Percentiles rank a stretch among this genome's conserved stretches.
These are phyloP conservation scores for Ceratocystis ficicola DNA, from an alignment of 2,329 filamentous ascomycete species.

Conservation along the genomic window DNA sequence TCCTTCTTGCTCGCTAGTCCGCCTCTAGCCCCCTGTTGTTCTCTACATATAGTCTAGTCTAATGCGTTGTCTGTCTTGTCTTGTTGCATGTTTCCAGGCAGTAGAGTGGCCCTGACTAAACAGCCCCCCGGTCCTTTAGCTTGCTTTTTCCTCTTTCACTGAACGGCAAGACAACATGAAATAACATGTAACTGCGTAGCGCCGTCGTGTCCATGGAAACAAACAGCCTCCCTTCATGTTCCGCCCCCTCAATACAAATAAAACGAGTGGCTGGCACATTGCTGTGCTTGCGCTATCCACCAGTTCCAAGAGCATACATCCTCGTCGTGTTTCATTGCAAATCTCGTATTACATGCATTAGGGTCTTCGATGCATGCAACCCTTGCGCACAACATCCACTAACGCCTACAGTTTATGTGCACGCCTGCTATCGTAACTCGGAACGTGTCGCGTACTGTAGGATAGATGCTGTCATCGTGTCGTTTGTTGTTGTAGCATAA, in stretches of 20 bases:
- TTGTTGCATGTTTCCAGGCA: neutral
- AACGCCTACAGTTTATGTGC: neutral
- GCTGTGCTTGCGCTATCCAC: neutral
- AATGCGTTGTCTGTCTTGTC: neutral
- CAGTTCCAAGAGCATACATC: neutral
- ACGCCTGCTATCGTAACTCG: neutral
- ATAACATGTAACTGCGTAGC: neutral
- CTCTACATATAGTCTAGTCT: neutral
- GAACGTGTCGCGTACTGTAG: neutral
- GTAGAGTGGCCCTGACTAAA: neutral
- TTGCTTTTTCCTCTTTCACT: too few relatives aligned
- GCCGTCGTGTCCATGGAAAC: neutral
- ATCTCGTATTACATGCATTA: constrained; percentile 9
- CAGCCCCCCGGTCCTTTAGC: too few relatives aligned
- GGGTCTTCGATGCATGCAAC: neutral
- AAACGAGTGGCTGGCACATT: neutral
- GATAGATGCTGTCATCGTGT: neutral
- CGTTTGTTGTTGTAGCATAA: neutral
- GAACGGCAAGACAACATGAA: neutral
- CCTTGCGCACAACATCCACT: neutral
- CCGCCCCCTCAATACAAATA: neutral
- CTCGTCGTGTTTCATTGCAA: neutral
- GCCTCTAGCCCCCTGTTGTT: neutral
- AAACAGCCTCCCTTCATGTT: neutral
- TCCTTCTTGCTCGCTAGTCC: neutral